These are phyloP conservation scores for Alloteropsis semialata DNA, from an alignment of 176 grass and related monocot species.

Conservation along the genomic window DNA sequence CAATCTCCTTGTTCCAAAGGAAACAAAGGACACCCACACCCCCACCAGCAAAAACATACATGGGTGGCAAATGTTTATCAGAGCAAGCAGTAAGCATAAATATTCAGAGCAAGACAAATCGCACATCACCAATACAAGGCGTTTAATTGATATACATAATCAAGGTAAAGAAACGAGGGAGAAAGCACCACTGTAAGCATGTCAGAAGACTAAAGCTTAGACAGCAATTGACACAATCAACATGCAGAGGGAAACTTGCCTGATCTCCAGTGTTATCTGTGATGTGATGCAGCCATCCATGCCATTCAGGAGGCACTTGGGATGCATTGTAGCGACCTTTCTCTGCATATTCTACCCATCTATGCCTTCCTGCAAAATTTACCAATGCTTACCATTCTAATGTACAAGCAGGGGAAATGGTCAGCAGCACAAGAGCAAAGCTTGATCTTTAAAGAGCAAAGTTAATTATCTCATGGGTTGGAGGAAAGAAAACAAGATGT, in stretches of 20 bases:
- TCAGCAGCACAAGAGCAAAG: background rate
- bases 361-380: constrained; percentile 69
- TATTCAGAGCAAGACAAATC: background rate
- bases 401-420: background rate
- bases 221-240: background rate
- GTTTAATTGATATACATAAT: background rate
- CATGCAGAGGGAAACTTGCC: constrained; percentile 34
- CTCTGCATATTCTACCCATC: constrained; percentile 89
- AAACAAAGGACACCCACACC: background rate
- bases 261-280: constrained; percentile 83
- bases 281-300: constrained; percentile 86
- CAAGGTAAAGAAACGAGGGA: background rate
- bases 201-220: background rate
- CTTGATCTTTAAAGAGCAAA: constrained; percentile 4
- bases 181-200: background rate
- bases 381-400: constrained; percentile 15
- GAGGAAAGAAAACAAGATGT: constrained; percentile 10
- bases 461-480: background rate
- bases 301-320: constrained; percentile 92
- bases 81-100: background rate
- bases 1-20: background rate
- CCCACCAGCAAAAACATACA: background rate
- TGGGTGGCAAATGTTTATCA: background rate
- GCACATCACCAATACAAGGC: background rate
- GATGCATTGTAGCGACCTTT: constrained; percentile 92